Evolutionary conservation across 345 rosid genomes (phyloP).

Genomic region (Sapria himalayana): DNA sequence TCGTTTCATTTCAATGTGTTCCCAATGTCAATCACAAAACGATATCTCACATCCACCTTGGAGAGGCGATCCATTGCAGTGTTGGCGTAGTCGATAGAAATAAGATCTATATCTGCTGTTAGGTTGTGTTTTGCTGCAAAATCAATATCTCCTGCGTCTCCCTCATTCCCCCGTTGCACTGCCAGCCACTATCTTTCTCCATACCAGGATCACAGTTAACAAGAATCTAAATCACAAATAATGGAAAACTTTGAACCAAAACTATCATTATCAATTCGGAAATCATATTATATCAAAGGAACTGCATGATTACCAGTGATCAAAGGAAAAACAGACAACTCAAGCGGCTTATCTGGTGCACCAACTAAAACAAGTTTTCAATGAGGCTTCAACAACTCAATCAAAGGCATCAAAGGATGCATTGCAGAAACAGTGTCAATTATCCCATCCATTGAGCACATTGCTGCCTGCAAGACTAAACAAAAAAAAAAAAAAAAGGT

Average conservation of each 20-base stretch:
- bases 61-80: conserved; percentile 29
- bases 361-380: conserved; percentile 27
- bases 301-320: conserved; percentile 39
- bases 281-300: no score
- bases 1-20: conserved; percentile 5
- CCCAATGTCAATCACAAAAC: conserved; percentile 40
- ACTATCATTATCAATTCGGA: no score
- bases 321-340: conserved; percentile 33
- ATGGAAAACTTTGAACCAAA: background rate
- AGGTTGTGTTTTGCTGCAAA: conserved; percentile 30
- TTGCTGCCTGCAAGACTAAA: conserved; percentile 14
- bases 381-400: conserved; percentile 30
- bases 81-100: conserved; percentile 21
- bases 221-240: background rate
- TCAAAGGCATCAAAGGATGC: conserved; percentile 25
- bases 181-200: conserved; percentile 29
- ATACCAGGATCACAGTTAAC: no score
- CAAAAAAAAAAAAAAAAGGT: background rate
- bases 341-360: conserved; percentile 27
- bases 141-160: conserved; percentile 50
- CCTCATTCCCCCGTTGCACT: conserved; percentile 31
- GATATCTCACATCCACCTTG: conserved; percentile 35
- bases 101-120: conserved; percentile 25
- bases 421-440: conserved; percentile 36
- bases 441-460: conserved; percentile 25